Evolutionary conservation across 768 basidiomycete species (phyloP), one percentile per base, ranked within the genome.

Genomic region (Udeniomyces megalosporus): DNA sequence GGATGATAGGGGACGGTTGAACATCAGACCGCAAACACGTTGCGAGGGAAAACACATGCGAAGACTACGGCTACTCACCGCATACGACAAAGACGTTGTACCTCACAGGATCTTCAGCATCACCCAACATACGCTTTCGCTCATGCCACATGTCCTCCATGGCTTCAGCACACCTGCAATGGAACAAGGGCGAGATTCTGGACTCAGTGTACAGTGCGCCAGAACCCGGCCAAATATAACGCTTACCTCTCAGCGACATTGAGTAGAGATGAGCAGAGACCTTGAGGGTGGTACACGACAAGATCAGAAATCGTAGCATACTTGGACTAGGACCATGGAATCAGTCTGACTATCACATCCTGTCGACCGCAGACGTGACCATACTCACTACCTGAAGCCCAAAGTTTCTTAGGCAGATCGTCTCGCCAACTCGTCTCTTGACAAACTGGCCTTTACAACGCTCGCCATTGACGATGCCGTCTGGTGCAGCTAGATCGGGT

Each of bases 231-330:
- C 65, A 80, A 77, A 32, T 86, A 75, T 0, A 86, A 85, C 22
- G 78, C 74, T 66, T 78, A 85, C 35, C 82, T 77, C 56, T 81
- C 77, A 0, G 86, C 86, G 35, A 86, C 77, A 26, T 78, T 74
- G 47, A 82, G 69, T 0, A 84, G 80, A n/a, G 77, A 69, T 26
- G 78, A 76, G 8, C 77, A 77, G 38, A 74, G 70, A 12, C 87
- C 86, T 35, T 69, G 78, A 8, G 86, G 86, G 15, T 86, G 88
- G 73, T 91, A 92, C 29, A 93, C 76, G 66, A 62, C 83, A 42
- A 93, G 82, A 68, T 93, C 90, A 49, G 87, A 88, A n/a, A 93
- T 77, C 7, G 87, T 84, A 1, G 84, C 83, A 68, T 87, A 88
- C 61, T 91, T 85, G 48, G 86, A 82, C 87, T 88, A 52, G 26